A percentile compares a stretch with the other conserved stretches of the same genome.
These are phyloP conservation scores for Penicillium daleae DNA, from an alignment of 495 filamentous ascomycete genomes.

Conservation along the genomic window DNA sequence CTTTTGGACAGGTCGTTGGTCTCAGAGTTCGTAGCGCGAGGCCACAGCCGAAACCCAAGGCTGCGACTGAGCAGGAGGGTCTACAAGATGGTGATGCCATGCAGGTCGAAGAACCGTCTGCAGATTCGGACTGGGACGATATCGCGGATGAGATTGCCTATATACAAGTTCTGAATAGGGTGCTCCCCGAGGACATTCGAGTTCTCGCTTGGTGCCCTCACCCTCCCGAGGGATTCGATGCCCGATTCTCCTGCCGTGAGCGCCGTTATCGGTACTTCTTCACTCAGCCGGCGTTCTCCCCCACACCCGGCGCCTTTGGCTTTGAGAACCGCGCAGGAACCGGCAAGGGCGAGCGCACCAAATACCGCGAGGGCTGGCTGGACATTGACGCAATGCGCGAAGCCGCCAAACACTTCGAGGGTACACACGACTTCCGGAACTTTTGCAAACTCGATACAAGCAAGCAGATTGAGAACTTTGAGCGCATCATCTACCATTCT, in stretches of 20 bases:
- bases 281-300: conserved; percentile 84
- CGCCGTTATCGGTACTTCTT: conserved; percentile 95
- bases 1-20: conserved; percentile 93
- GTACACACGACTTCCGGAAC: conserved; percentile 92
- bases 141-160: conserved; percentile 84
- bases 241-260: conserved; percentile 90
- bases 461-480: conserved; percentile 85
- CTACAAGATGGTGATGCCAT: conserved; percentile 28
- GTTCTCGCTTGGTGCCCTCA: conserved; percentile 91
- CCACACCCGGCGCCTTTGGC: conserved; percentile 49
- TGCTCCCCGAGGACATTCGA: conserved; percentile 87
- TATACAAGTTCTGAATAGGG: conserved; percentile 74
- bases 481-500: conserved; percentile 72
- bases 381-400: conserved; percentile 85
- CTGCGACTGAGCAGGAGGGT: conserved; percentile 18
- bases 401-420: conserved; percentile 78
- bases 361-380: conserved; percentile 61
- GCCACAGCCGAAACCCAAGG: conserved; percentile 46
- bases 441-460: conserved; percentile 88
- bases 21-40: conserved; percentile 78
- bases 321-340: conserved; percentile 32
- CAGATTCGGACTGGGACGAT: conserved; percentile 65
- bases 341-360: conserved; percentile 28
- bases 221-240: conserved; percentile 78
- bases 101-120: conserved; percentile 32